Evolutionary conservation across 805 yeast species (phyloP).

Genomic region (Kodamaea fukazawae): DNA sequence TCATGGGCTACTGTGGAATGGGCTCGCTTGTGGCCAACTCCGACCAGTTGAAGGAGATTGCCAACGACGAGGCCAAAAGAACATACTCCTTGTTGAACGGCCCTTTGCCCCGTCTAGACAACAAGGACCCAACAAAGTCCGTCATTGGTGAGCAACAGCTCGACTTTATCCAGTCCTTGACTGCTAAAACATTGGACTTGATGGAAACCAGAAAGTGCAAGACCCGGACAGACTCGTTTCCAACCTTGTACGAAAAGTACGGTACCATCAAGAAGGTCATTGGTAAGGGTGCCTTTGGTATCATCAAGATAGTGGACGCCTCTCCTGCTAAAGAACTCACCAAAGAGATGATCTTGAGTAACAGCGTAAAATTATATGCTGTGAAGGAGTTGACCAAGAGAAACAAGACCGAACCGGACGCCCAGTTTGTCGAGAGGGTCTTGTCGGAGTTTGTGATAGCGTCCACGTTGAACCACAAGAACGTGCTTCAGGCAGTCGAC

Average conservation of each 20-base stretch:
- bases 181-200: conserved; percentile 15
- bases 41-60: conserved; percentile 19
- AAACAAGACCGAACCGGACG: conserved; percentile 23
- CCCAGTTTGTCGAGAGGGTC: conserved; percentile 63
- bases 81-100: conserved; percentile 30
- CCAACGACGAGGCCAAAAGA: conserved; percentile 33
- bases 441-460: conserved; percentile 91
- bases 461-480: conserved; percentile 68
- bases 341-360: background rate
- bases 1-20: conserved; percentile 39
- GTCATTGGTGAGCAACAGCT: conserved; percentile 31
- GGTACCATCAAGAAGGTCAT: conserved; percentile 35
- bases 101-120: conserved; percentile 6
- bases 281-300: conserved; percentile 50
- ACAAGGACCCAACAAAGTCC: conserved; percentile 20
- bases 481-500: conserved; percentile 75
- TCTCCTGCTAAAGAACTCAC: conserved; percentile 3
- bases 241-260: conserved; percentile 31
- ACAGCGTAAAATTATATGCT: conserved; percentile 21
- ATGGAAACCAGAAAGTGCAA: conserved; percentile 12
- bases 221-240: conserved; percentile 6
- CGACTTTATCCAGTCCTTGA: conserved; percentile 21
- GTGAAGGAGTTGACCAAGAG: conserved; percentile 32
- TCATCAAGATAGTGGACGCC: conserved; percentile 36
- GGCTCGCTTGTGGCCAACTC: conserved; percentile 13